These are phyloP conservation scores for Apiotrichum porosum DNA, from an alignment of 1,284 basidiomycete species.

Conservation along the genomic window DNA sequence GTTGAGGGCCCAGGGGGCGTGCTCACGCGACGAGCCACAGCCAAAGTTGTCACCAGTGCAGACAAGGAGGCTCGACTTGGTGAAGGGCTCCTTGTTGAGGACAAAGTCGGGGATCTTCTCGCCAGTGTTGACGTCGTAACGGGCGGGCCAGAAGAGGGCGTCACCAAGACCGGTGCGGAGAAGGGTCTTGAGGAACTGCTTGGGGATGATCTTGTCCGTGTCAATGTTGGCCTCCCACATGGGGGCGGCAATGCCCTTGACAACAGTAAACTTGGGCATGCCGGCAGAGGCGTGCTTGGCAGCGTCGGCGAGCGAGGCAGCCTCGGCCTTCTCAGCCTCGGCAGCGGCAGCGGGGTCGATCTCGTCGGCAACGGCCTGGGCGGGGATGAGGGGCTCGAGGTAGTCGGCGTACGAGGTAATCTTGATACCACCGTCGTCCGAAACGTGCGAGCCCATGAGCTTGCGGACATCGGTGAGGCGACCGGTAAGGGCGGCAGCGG, in stretches of 20 bases:
- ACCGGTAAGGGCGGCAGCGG: constrained; percentile 85
- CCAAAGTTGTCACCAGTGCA: constrained; percentile 91
- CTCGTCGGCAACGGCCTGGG: constrained; percentile 48
- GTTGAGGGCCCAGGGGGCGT: constrained; percentile 94
- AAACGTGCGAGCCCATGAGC: constrained; percentile 57
- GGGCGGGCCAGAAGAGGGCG: constrained; percentile 78
- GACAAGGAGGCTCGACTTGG: constrained; percentile 75
- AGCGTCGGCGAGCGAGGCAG: constrained; percentile 56
- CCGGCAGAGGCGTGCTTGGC: constrained; percentile 47
- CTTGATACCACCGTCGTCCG: constrained; percentile 58
- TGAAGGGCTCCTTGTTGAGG: constrained; percentile 79
- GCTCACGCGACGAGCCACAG: constrained; percentile 88
- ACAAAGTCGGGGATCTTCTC: constrained; percentile 76
- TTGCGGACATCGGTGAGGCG: constrained; percentile 84
- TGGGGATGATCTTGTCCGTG: constrained; percentile 96
- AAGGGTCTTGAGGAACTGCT: constrained; percentile 91
- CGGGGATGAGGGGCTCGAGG: constrained; percentile 67
- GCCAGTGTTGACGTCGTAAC: constrained; percentile 73
- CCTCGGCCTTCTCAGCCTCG: constrained; percentile 50
- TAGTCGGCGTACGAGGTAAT: constrained; percentile 66
- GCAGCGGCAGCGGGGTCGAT: constrained; percentile 51
- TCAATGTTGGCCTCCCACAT: constrained; percentile 88
- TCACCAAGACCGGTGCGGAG: constrained; percentile 89
- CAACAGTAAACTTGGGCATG: constrained; percentile 69
- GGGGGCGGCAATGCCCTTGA: constrained; percentile 84